Percentiles rank a stretch among this genome's conserved stretches.
phyloP scores from a whole-genome alignment of 2,329 filamentous ascomycete genomes.

The Trichothecium roseum region DNA sequence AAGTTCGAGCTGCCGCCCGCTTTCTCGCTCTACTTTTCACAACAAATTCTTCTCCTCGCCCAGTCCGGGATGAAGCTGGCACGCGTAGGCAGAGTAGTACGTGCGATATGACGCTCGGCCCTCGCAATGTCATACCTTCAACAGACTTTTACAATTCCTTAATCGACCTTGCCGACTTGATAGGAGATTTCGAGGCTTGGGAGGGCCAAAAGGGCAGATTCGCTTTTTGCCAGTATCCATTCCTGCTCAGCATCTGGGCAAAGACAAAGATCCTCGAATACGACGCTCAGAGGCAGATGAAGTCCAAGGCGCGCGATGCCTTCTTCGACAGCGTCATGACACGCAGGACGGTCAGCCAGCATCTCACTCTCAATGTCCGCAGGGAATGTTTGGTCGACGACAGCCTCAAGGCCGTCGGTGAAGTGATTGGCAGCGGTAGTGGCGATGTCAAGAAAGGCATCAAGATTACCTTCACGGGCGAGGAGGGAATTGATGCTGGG shows the following conservation, averaged over 20 bases:
- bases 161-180: constrained; percentile 76
- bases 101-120: too few species aligned
- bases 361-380: constrained; percentile 66
- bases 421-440: constrained; percentile 68
- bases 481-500: constrained; percentile 86
- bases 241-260: constrained; percentile 82
- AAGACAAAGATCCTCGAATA: constrained; percentile 87
- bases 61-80: constrained; percentile 20
- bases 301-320: constrained; percentile 74
- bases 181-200: constrained; percentile 82
- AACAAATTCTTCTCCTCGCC: constrained; percentile 54
- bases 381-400: constrained; percentile 83
- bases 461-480: constrained; percentile 73
- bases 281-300: constrained; percentile 83
- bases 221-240: constrained; percentile 85
- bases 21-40: constrained; percentile 74
- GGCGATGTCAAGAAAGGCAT: constrained; percentile 88
- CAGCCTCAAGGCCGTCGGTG: constrained; percentile 73
- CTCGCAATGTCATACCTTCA: constrained; percentile 52
- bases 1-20: constrained; percentile 69
- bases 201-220: constrained; percentile 66
- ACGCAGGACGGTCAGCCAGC: constrained; percentile 62
- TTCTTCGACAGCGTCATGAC: constrained; percentile 85
- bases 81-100: constrained; percentile 16
- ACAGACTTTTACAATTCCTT: constrained; percentile 83